These are phyloP conservation scores for Colletotrichum sp. DNA, from an alignment of 2,329 filamentous ascomycete species.

Conservation along the genomic window DNA sequence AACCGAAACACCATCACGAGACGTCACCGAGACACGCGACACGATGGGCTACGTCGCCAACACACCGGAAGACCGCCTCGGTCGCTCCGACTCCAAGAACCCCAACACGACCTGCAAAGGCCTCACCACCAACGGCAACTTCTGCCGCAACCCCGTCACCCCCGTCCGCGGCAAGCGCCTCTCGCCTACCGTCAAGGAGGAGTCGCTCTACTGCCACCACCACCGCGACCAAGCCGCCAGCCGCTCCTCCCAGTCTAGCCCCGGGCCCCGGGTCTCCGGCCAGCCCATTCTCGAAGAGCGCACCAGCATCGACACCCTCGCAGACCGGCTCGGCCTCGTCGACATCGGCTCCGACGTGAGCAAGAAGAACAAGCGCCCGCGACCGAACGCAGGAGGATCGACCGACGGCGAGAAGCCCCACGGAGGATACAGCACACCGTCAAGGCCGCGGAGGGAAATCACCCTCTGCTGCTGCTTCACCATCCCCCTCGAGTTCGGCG, in stretches of 20 bases:
- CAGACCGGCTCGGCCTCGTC: slow-evolving; percentile 79
- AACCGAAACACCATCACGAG: background rate
- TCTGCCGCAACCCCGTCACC: slow-evolving; percentile 77
- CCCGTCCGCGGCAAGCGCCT: slow-evolving; percentile 28
- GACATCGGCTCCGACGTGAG: slow-evolving; percentile 54
- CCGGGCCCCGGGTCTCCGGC: slow-evolving; percentile 44
- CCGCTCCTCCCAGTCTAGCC: slow-evolving; percentile 49
- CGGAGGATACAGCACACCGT: slow-evolving; percentile 23
- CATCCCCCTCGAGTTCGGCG: slow-evolving; percentile 43
- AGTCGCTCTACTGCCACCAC: slow-evolving; percentile 88
- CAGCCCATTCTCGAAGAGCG: slow-evolving; percentile 66
- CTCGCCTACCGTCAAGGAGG: slow-evolving; percentile 43
- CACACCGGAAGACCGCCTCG: slow-evolving; percentile 82
- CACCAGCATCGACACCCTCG: slow-evolving; percentile 85
- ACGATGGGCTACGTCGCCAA: slow-evolving; percentile 70
- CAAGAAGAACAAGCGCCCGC: slow-evolving; percentile 35
- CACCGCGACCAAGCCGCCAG: slow-evolving; percentile 88
- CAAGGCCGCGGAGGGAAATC: slow-evolving; percentile 35
- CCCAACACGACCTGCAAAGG: slow-evolving; percentile 86
- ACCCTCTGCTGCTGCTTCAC: slow-evolving; percentile 59
- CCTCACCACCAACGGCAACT: slow-evolving; percentile 80
- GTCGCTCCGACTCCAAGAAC: slow-evolving; percentile 84
- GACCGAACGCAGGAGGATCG: slow-evolving; percentile 21
- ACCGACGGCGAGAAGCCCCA: slow-evolving; percentile 15
- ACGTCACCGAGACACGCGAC: background rate